Percentiles rank a stretch among this genome's conserved stretches.
Conservation (phyloP, 805 yeast species). For the Barnettozyma wickerhamii region DNA sequence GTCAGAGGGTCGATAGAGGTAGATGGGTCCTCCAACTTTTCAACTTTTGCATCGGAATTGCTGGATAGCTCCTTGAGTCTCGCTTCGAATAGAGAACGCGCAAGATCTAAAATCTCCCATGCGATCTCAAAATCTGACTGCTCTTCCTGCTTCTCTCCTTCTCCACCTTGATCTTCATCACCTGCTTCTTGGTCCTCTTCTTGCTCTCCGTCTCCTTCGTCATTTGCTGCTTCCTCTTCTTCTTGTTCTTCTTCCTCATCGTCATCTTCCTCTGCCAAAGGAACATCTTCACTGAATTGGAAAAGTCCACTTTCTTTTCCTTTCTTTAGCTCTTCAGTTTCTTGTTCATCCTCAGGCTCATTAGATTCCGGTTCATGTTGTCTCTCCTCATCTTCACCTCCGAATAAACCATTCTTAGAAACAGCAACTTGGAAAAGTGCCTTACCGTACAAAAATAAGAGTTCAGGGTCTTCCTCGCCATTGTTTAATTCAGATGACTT, state of each 20-base stretch:
- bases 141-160: slow-evolving; percentile 36
- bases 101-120: slow-evolving; percentile 79
- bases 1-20: slow-evolving; percentile 31
- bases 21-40: slow-evolving; percentile 12
- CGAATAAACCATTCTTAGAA: slow-evolving; percentile 69
- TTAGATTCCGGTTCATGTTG: slow-evolving; percentile 14
- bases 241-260: slow-evolving; percentile 17
- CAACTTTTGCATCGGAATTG: slow-evolving; percentile 14
- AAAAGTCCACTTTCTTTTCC: slow-evolving; percentile 21
- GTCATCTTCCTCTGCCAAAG: slow-evolving; percentile 31
- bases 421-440: slow-evolving; percentile 78
- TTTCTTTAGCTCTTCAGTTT: slow-evolving; percentile 24
- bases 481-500: slow-evolving; percentile 40
- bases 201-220: slow-evolving; percentile 26
- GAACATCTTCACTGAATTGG: slow-evolving; percentile 35
- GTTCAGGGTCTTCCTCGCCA: slow-evolving; percentile 68
- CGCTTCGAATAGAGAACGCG: slow-evolving; percentile 59
- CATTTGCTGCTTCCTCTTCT: slow-evolving; percentile 17
- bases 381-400: slow-evolving; percentile 36
- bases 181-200: slow-evolving; percentile 16
- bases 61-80: slow-evolving; percentile 20
- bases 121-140: slow-evolving; percentile 82
- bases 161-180: slow-evolving; percentile 23
- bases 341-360: slow-evolving; percentile 17
- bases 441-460: slow-evolving; percentile 72